Percentiles rank a stretch among this genome's conserved stretches.
These are phyloP conservation scores for Paramarasmius palmivorus DNA, from an alignment of 1,284 basidiomycete genomes.

Conservation along the genomic window DNA sequence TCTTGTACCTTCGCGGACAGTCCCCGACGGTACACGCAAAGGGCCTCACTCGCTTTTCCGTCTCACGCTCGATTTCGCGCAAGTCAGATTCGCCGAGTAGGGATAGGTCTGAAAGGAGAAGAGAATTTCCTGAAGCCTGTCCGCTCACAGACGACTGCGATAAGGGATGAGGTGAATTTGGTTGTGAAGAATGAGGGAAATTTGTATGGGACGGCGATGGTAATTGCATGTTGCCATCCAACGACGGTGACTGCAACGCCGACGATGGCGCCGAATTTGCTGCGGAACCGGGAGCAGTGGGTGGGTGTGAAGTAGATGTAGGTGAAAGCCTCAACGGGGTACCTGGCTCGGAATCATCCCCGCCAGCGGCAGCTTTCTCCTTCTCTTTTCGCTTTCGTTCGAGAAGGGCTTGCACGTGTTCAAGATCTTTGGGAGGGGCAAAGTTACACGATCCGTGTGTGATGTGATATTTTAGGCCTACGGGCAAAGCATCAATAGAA, in stretches of 20 bases:
- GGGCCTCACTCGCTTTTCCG: constrained; percentile 77
- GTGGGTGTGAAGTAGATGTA: constrained; percentile 21
- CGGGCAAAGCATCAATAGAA: neutral
- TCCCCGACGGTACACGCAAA: constrained; percentile 91
- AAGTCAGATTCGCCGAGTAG: constrained; percentile 67
- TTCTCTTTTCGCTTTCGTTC: constrained; percentile 46
- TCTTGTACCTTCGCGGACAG: constrained; percentile 94
- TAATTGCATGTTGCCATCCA: constrained; percentile 1
- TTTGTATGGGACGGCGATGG: constrained; percentile 2
- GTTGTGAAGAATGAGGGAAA: constrained; percentile 1
- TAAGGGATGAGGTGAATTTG: neutral
- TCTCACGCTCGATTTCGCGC: constrained; percentile 77
- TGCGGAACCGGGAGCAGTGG: constrained; percentile 13
- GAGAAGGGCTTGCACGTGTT: constrained; percentile 67
- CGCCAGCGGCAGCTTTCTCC: constrained; percentile 1
- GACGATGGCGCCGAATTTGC: constrained; percentile 6
- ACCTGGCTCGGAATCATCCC: neutral
- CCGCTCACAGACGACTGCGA: neutral
- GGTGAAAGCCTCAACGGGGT: constrained; percentile 34
- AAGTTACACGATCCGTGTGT: constrained; percentile 93
- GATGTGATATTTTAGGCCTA: constrained; percentile 94
- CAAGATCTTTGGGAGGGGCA: constrained; percentile 79
- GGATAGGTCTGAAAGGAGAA: constrained; percentile 13
- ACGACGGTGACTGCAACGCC: constrained; percentile 7
- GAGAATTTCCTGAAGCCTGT: neutral